Conservation (phyloP, 371 early-diverging fungal species). For the Mucor mucedo region DNA sequence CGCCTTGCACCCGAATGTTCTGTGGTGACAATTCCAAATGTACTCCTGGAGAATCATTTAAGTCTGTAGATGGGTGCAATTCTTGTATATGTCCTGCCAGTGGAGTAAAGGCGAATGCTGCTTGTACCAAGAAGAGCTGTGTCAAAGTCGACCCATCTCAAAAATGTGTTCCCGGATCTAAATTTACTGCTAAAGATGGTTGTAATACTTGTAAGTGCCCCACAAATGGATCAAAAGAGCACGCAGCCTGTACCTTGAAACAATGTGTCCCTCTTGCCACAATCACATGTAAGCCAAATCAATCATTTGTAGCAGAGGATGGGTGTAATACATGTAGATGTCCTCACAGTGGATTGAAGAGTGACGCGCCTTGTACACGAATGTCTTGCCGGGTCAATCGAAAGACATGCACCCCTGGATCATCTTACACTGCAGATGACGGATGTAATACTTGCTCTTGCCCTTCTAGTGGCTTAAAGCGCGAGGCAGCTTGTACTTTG, state of each 20-base stretch:
- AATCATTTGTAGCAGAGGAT: constrained; percentile 4
- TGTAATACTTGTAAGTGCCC: constrained; percentile 6
- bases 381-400: background rate
- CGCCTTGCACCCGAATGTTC: background rate
- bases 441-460: constrained; percentile 8
- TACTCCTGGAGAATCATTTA: background rate
- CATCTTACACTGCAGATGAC: background rate
- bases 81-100: background rate
- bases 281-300: background rate
- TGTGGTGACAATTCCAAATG: background rate
- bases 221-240: background rate
- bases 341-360: background rate
- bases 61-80: constrained; percentile 1
- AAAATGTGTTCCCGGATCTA: background rate
- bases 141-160: background rate
- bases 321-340: constrained; percentile 8
- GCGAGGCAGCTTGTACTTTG: constrained; percentile 2
- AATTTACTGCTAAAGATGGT: background rate
- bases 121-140: background rate
- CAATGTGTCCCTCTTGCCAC: background rate
- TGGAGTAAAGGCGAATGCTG: background rate
- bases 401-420: background rate
- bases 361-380: background rate
- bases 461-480: constrained; percentile 3
- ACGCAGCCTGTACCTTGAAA: background rate